Evolutionary conservation across 2,329 filamentous ascomycete genomes (phyloP).

Genomic region (Fusarium bactridioides): DNA sequence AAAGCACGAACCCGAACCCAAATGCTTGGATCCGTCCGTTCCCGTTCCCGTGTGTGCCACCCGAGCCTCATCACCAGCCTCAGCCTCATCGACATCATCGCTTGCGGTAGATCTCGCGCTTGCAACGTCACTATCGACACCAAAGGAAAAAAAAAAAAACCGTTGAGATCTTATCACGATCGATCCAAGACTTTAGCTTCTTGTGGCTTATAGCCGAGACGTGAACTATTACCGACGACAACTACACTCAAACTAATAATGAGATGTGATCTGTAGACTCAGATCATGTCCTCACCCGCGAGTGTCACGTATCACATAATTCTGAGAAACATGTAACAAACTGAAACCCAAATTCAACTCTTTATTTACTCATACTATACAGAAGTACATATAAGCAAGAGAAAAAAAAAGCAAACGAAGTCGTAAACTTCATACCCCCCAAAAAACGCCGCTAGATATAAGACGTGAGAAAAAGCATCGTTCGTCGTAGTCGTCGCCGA

Average conservation of each 20-base stretch:
- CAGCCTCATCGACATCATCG: not conserved
- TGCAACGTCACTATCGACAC: not conserved
- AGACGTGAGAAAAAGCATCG: not conserved
- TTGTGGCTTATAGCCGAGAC: slow-evolving; percentile 2
- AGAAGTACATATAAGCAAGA: not conserved
- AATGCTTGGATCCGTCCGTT: not conserved
- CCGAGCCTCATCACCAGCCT: slow-evolving; percentile 18
- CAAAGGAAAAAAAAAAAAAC: not conserved
- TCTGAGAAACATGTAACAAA: not conserved
- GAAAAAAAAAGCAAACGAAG: not conserved
- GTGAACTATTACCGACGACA: not conserved
- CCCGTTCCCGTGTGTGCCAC: not conserved
- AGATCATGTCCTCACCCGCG: not conserved
- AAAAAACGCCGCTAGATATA: slow-evolving; percentile 19
- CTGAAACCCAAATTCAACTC: slow-evolving; percentile 22
- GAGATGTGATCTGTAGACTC: not conserved
- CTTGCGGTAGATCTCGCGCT: slow-evolving; percentile 12
- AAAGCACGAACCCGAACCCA: slow-evolving; percentile 24
- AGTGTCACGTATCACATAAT: slow-evolving; percentile 28
- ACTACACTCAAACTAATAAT: not conserved
- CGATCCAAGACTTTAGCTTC: not conserved
- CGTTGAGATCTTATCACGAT: slow-evolving; percentile 19
- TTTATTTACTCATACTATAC: slow-evolving; percentile 24
- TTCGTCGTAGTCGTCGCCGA: slow-evolving; percentile 1
- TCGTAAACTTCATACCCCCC: slow-evolving; percentile 29